phyloP scores from a whole-genome alignment of 106 monocot species.

The Allium cepa region DNA sequence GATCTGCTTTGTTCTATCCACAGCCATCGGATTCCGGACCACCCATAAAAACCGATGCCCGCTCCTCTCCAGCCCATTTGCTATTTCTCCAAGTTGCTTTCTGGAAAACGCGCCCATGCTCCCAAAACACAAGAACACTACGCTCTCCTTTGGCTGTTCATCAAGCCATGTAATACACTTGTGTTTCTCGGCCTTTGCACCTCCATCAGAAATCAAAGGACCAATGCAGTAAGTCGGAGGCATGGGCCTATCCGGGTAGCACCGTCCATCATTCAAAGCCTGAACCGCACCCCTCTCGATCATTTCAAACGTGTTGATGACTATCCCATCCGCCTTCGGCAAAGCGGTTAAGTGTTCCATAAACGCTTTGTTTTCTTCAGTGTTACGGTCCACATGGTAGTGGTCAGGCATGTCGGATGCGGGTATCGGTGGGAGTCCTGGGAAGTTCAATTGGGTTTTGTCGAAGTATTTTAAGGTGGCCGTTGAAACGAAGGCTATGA shows the following conservation, averaged over 20 bases:
- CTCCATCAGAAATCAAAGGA: conserved; percentile 24
- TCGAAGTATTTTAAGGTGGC: conserved; percentile 8
- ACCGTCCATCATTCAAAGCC: conserved; percentile 22
- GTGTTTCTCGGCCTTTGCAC: background rate
- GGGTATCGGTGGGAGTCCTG: conserved; percentile 22
- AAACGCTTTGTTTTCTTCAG: conserved; percentile 1
- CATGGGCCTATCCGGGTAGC: conserved; percentile 11
- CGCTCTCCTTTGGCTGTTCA: conserved; percentile 41
- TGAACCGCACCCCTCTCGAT: conserved; percentile 24
- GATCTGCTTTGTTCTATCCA: conserved; percentile 4
- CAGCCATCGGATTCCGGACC: conserved; percentile 33
- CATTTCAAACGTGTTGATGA: conserved; percentile 44
- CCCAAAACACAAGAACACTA: conserved; percentile 73
- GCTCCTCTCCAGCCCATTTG: conserved; percentile 51
- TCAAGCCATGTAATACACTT: conserved; percentile 57
- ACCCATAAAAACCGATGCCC: conserved; percentile 73
- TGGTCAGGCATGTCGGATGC: conserved; percentile 13
- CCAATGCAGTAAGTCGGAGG: conserved; percentile 42
- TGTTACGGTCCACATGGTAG: conserved; percentile 8
- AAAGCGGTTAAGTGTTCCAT: background rate
- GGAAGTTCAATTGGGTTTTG: conserved; percentile 12
- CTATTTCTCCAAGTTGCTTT: conserved; percentile 53
- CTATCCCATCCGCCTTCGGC: conserved; percentile 19
- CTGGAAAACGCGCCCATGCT: conserved; percentile 50
- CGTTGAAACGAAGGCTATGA: background rate